Evolutionary conservation across 768 basidiomycete species (phyloP).

Genomic region (Pleurotus citrinopileatus): DNA sequence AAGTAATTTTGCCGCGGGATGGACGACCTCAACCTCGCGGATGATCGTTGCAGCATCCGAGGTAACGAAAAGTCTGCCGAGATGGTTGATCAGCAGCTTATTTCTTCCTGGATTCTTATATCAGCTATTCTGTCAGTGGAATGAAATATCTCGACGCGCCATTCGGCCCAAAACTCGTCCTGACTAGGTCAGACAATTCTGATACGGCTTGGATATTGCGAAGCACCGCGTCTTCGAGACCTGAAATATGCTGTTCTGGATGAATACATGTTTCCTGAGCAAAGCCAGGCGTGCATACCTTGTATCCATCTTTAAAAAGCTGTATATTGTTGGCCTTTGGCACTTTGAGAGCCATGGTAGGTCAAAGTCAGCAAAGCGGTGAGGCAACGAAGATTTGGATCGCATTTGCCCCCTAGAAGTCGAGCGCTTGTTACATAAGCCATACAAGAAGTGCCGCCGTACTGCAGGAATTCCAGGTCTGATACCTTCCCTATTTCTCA

Average conservation of each 20-base stretch:
- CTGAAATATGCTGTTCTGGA: constrained; percentile 63
- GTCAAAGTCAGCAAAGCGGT: constrained; percentile 11
- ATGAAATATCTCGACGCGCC: constrained; percentile 48
- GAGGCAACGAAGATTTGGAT: constrained; percentile 11
- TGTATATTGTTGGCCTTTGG: constrained; percentile 86
- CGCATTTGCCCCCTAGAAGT: no score
- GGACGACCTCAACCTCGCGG: constrained; percentile 95
- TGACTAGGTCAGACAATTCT: constrained; percentile 91
- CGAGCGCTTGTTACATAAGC: no score
- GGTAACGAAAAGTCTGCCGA: constrained; percentile 94
- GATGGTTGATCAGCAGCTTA: constrained; percentile 97
- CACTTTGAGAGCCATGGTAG: constrained; percentile 90
- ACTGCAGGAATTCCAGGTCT: no score
- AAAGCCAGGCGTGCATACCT: constrained; percentile 43
- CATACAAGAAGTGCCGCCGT: no score
- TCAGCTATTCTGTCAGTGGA: constrained; percentile 8
- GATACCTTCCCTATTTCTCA: no score
- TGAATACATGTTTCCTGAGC: constrained; percentile 7
- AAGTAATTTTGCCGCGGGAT: constrained; percentile 98
- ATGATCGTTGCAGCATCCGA: constrained; percentile 99
- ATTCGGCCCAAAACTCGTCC: constrained; percentile 96
- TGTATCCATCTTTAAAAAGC: constrained; percentile 97
- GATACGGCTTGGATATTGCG: constrained; percentile 96
- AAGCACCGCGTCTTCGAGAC: constrained; percentile 95
- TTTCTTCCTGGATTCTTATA: constrained; percentile 67